Evolutionary conservation across 371 early-diverging fungal genomes (phyloP).

Genomic region (Choanephora cucurbitarum): DNA sequence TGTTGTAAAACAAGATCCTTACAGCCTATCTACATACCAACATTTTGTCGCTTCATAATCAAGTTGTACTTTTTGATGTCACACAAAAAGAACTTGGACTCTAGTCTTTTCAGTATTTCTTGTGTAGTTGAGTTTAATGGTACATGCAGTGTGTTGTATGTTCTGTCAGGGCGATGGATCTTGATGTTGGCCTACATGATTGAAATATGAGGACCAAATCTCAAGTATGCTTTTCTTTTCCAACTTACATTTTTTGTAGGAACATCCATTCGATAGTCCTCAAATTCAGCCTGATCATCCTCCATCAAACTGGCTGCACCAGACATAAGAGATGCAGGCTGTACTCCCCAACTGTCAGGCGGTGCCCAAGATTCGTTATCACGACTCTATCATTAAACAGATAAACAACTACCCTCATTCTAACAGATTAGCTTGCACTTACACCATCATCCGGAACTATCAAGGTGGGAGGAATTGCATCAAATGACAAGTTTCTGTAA

Average conservation of each 20-base stretch:
- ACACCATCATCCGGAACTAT: constrained; percentile 4
- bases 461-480: constrained; percentile 5
- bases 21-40: constrained; percentile 50
- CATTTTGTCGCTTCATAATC: constrained; percentile 61
- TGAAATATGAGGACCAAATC: neutral
- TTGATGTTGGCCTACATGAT: constrained; percentile 53
- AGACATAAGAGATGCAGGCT: constrained; percentile 26
- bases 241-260: constrained; percentile 41
- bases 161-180: constrained; percentile 67
- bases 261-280: constrained; percentile 39
- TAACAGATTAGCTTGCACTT: too few species aligned
- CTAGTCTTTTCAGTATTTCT: constrained; percentile 69
- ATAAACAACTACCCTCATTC: neutral
- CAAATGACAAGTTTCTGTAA: constrained; percentile 17
- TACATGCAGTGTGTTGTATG: constrained; percentile 76
- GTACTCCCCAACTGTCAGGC: constrained; percentile 77
- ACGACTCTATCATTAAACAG: constrained; percentile 8
- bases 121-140: constrained; percentile 67
- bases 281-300: constrained; percentile 46
- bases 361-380: constrained; percentile 62
- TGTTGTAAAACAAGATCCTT: too few species aligned
- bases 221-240: too few species aligned
- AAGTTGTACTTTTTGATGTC: constrained; percentile 74
- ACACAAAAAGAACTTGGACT: constrained; percentile 74
- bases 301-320: constrained; percentile 10